phyloP scores from a whole-genome alignment of 106 monocot genomes.

The Apostasia shenzhenica region DNA sequence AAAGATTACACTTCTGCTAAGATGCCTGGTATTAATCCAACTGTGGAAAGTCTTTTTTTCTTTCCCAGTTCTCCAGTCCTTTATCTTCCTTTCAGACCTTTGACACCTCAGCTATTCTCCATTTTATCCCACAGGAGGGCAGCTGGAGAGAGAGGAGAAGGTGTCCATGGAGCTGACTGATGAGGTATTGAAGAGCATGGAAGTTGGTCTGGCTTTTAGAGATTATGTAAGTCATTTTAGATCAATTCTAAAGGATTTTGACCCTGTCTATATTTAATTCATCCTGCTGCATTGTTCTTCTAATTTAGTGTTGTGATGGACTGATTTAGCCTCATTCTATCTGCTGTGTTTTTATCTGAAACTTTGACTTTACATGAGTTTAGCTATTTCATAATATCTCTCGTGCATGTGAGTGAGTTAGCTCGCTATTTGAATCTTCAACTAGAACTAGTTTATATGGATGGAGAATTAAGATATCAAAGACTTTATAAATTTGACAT shows the following conservation, averaged over 20 bases:
- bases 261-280: neutral
- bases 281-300: neutral
- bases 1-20: too few species aligned
- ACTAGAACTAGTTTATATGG: too few species aligned
- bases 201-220: slow-evolving; percentile 93
- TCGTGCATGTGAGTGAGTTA: neutral
- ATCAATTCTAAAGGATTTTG: neutral
- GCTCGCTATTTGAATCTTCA: too few species aligned
- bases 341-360: neutral
- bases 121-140: neutral
- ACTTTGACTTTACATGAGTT: neutral
- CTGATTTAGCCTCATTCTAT: neutral
- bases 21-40: too few species aligned
- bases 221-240: slow-evolving; percentile 54
- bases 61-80: too few species aligned
- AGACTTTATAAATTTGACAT: too few species aligned
- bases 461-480: too few species aligned
- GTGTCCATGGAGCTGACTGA: slow-evolving; percentile 73
- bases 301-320: neutral
- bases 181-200: slow-evolving; percentile 94
- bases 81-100: neutral
- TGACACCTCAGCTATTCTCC: neutral
- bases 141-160: slow-evolving; percentile 38
- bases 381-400: neutral
- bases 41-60: too few species aligned